Conservation (phyloP, 148 eudicot genomes). For the Oxyria digyna region DNA sequence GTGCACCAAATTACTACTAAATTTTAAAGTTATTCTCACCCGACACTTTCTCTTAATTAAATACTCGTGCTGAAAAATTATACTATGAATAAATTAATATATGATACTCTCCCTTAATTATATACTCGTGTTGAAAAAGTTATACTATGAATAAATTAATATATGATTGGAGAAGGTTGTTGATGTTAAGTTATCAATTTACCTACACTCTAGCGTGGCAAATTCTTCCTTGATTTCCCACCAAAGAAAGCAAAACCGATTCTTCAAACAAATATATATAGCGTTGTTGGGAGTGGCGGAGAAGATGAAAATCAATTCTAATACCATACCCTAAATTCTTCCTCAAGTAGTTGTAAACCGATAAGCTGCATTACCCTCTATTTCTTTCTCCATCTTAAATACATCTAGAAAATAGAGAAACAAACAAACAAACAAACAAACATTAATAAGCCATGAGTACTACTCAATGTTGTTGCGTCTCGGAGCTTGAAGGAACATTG, state of each 20-base stretch:
- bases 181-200: conserved; percentile 1
- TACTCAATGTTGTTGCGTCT: conserved; percentile 12
- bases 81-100: too few relatives aligned
- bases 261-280: neutral
- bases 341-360: neutral
- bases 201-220: neutral
- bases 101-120: too few relatives aligned
- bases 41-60: too few relatives aligned
- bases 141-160: too few relatives aligned
- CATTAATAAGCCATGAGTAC: neutral
- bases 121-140: too few relatives aligned
- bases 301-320: neutral
- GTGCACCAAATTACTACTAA: too few relatives aligned
- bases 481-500: conserved; percentile 47
- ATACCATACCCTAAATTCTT: neutral
- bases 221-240: neutral
- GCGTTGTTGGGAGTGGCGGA: neutral
- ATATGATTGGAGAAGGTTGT: neutral
- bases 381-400: neutral
- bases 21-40: too few relatives aligned
- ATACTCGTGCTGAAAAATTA: too few relatives aligned
- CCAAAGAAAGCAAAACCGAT: neutral
- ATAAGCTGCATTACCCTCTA: neutral
- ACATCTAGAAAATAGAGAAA: neutral
- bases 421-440: neutral